A percentile compares a stretch with the other conserved stretches of the same genome.
Conservation (phyloP, 2,329 filamentous ascomycete genomes). For the Penicillium frequentans region DNA sequence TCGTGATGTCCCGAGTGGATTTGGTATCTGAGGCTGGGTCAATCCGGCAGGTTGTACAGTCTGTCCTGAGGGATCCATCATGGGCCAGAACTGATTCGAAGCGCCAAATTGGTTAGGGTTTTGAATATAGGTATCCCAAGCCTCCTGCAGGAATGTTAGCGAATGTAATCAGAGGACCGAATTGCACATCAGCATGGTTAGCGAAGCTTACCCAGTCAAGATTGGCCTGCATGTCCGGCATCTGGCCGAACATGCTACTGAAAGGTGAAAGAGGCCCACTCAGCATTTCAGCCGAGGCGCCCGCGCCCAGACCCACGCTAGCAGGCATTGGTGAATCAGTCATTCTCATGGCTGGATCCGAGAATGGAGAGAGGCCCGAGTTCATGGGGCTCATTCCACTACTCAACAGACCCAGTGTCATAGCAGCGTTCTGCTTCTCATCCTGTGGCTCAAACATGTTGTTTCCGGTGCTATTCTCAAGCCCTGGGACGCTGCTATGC, state of each 20-base stretch:
- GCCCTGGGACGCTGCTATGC: slow-evolving; percentile 35
- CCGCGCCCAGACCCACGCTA: slow-evolving; percentile 13
- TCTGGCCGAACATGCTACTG: slow-evolving; percentile 53
- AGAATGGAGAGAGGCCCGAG: slow-evolving; percentile 30
- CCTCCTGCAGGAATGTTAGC: slow-evolving; percentile 49
- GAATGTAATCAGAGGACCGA: not conserved
- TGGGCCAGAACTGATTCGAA: slow-evolving; percentile 40
- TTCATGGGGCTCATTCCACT: slow-evolving; percentile 58
- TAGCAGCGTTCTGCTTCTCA: slow-evolving; percentile 65
- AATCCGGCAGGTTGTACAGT: slow-evolving; percentile 17
- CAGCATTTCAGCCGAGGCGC: slow-evolving; percentile 33
- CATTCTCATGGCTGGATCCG: slow-evolving; percentile 30
- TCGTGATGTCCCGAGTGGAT: slow-evolving; percentile 23
- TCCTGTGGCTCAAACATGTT: slow-evolving; percentile 47
- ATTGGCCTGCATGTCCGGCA: slow-evolving; percentile 58
- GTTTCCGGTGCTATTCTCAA: slow-evolving; percentile 25
- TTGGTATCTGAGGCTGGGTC: slow-evolving; percentile 18
- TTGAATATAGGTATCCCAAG: slow-evolving; percentile 70
- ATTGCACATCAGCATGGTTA: slow-evolving; percentile 13
- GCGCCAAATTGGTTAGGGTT: slow-evolving; percentile 49
- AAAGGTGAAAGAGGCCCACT: slow-evolving; percentile 54
- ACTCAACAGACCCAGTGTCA: slow-evolving; percentile 69
- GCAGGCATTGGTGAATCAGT: slow-evolving; percentile 28
- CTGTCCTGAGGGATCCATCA: slow-evolving; percentile 34
- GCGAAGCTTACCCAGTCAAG: slow-evolving; percentile 61